phyloP scores from a whole-genome alignment of 345 rosid species.

The Bruguiera gymnorhiza region DNA sequence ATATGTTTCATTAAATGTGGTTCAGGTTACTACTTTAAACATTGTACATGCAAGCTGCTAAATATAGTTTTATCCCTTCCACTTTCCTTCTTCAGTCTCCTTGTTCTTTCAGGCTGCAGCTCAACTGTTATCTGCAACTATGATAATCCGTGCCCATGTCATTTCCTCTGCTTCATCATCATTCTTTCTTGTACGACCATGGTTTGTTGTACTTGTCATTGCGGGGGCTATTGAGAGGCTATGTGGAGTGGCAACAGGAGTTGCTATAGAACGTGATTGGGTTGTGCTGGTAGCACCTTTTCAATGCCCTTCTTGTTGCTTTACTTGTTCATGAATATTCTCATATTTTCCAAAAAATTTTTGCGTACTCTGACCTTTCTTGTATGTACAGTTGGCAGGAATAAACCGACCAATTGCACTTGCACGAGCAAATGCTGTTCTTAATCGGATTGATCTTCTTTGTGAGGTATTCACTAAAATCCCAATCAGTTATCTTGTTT shows the following conservation, averaged over 20 bases:
- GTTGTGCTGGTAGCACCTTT: conserved; percentile 70
- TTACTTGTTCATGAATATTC: conserved; percentile 11
- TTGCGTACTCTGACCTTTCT: conserved; percentile 12
- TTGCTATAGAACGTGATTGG: conserved; percentile 95
- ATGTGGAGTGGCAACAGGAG: conserved; percentile 81
- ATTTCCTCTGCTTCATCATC: conserved; percentile 51
- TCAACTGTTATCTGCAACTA: conserved; percentile 76
- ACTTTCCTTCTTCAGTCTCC: conserved; percentile 10
- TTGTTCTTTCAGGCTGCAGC: conserved; percentile 65
- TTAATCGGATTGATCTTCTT: conserved; percentile 79
- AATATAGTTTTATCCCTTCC: background rate
- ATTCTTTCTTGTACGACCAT: conserved; percentile 62
- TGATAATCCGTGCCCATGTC: conserved; percentile 77
- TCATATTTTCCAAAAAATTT: conserved; percentile 15
- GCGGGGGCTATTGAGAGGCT: conserved; percentile 82
- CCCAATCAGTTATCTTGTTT: background rate
- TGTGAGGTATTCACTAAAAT: conserved; percentile 61
- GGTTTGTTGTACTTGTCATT: conserved; percentile 72
- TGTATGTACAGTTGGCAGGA: conserved; percentile 69
- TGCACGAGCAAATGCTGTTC: conserved; percentile 92
- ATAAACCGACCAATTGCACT: conserved; percentile 84
- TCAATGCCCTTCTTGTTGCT: conserved; percentile 7
- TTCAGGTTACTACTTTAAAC: conserved; percentile 51
- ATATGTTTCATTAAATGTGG: conserved; percentile 55
- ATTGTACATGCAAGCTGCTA: conserved; percentile 1